phyloP scores from a whole-genome alignment of 208 protist species.

The Wallacemonas collosoma region DNA sequence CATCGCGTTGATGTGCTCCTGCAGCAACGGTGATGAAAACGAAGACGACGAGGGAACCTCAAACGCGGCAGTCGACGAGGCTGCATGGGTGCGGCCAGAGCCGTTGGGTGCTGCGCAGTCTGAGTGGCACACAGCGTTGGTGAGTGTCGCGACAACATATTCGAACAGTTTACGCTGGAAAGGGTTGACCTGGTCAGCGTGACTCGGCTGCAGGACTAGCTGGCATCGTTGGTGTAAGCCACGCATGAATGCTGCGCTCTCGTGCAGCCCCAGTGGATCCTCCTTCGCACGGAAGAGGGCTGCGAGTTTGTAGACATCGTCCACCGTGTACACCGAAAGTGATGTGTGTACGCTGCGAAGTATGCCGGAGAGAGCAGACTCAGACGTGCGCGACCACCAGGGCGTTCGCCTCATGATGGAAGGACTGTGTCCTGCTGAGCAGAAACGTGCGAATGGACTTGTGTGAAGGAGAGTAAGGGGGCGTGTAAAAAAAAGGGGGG shows the following conservation, averaged over 20 bases:
- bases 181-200: conserved; percentile 28
- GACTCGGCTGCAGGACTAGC: conserved; percentile 1
- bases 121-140: background rate
- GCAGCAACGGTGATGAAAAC: conserved; percentile 13
- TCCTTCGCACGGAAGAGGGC: conserved; percentile 24
- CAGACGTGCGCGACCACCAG: background rate
- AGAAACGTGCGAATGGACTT: too few relatives aligned
- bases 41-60: background rate
- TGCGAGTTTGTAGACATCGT: conserved; percentile 39
- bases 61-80: background rate
- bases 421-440: background rate
- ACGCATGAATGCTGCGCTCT: conserved; percentile 30
- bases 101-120: background rate
- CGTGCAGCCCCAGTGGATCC: conserved; percentile 40
- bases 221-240: conserved; percentile 31
- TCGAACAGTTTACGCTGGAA: conserved; percentile 66
- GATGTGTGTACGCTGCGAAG: conserved; percentile 22
- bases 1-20: conserved; percentile 16
- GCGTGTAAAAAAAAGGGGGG: too few relatives aligned
- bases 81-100: background rate
- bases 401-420: background rate
- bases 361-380: background rate
- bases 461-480: too few relatives aligned
- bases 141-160: conserved; percentile 20
- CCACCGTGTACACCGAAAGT: conserved; percentile 19